These are phyloP conservation scores for Pseudogymnoascus sp. DNA, from an alignment of 2,329 filamentous ascomycete genomes.

Conservation along the genomic window DNA sequence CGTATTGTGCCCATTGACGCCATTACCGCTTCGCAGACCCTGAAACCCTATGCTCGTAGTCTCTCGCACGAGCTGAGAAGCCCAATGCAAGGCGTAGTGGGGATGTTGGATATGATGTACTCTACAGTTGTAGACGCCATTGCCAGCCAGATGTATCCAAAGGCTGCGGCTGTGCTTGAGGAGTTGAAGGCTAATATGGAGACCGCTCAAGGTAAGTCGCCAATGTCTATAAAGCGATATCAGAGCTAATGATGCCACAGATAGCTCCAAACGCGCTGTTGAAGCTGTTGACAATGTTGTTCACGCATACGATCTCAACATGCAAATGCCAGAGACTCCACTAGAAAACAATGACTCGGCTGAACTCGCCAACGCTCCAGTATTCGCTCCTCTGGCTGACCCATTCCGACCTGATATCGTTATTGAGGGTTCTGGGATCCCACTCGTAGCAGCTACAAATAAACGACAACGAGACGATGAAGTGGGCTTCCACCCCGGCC, in stretches of 20 bases:
- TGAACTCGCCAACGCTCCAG: not conserved
- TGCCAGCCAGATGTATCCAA: conserved; percentile 41
- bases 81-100: conserved; percentile 68
- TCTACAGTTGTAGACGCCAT: conserved; percentile 60
- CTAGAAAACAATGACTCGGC: conserved; percentile 19
- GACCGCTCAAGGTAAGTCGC: conserved; percentile 50
- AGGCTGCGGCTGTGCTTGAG: conserved; percentile 47
- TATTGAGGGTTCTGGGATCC: conserved; percentile 8
- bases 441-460: conserved; percentile 10
- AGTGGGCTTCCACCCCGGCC: conserved; percentile 17
- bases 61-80: conserved; percentile 64
- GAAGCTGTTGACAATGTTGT: conserved; percentile 70
- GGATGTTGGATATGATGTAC: conserved; percentile 70
- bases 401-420: conserved; percentile 6
- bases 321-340: conserved; percentile 61
- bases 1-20: conserved; percentile 45
- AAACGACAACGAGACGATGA: conserved; percentile 20
- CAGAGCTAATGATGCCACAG: conserved; percentile 30
- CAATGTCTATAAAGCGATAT: not conserved
- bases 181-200: conserved; percentile 61
- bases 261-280: conserved; percentile 61
- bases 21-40: conserved; percentile 50
- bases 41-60: conserved; percentile 64
- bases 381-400: not conserved
- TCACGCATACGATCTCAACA: conserved; percentile 66